phyloP scores from a whole-genome alignment of 1,139 yeast species.

The Geotrichum macrosporum region DNA sequence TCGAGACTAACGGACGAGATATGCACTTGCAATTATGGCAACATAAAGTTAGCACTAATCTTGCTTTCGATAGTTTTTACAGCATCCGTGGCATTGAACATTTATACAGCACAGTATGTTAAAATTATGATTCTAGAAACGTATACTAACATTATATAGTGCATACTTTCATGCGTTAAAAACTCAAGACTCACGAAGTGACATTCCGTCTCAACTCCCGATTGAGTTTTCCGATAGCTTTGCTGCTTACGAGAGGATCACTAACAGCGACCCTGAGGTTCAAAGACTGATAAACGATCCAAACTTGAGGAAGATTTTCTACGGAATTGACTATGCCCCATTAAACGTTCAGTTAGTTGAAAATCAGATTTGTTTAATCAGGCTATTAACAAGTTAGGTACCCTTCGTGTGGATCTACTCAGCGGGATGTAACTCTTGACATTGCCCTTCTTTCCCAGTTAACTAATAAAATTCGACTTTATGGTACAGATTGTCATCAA shows the following conservation, averaged over 20 bases:
- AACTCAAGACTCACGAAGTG: too few species aligned
- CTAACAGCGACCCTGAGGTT: constrained; percentile 27
- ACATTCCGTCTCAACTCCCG: too few species aligned
- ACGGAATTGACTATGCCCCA: constrained; percentile 63
- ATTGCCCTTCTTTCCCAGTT: constrained; percentile 53
- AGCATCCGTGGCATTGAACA: constrained; percentile 11
- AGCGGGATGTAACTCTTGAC: constrained; percentile 52
- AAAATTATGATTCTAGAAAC: background rate
- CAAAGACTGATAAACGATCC: constrained; percentile 35
- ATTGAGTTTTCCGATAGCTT: background rate
- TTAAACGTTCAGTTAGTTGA: constrained; percentile 37
- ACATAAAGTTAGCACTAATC: constrained; percentile 2
- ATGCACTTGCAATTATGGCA: background rate
- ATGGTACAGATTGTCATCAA: constrained; percentile 64
- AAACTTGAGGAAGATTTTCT: constrained; percentile 42
- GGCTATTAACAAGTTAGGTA: too few species aligned
- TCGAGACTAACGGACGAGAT: too few species aligned
- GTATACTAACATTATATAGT: background rate
- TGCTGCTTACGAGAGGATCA: constrained; percentile 14
- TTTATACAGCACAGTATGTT: constrained; percentile 14
- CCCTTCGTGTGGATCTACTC: constrained; percentile 45
- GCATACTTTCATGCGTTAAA: background rate
- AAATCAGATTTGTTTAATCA: too few species aligned
- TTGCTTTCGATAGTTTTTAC: background rate
- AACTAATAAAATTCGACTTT: constrained; percentile 54